Evolutionary conservation across 345 rosid genomes (phyloP).

Genomic region (Citrus trifoliata): DNA sequence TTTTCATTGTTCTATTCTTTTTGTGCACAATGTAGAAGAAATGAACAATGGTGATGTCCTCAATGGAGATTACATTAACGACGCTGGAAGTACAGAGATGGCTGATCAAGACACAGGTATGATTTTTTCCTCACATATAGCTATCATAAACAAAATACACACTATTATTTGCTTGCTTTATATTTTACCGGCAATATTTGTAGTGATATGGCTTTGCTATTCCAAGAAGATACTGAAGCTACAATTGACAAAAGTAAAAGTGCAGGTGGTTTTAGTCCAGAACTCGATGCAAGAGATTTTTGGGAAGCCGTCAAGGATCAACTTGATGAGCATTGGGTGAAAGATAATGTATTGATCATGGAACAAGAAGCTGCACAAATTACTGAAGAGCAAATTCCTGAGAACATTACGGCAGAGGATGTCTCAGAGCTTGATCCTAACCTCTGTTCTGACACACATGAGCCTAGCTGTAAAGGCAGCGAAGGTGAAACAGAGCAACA

Average conservation of each 20-base stretch:
- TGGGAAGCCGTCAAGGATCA: not conserved
- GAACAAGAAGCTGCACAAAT: not conserved
- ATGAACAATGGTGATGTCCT: not conserved
- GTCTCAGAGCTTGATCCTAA: not conserved
- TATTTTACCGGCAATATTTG: not conserved
- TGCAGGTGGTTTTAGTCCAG: slow-evolving; percentile 7
- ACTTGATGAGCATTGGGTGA: not conserved
- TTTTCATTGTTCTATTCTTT: not conserved
- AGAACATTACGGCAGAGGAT: not conserved
- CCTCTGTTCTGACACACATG: not conserved
- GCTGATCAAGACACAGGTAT: slow-evolving; percentile 18
- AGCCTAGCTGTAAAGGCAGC: not conserved
- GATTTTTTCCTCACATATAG: not conserved
- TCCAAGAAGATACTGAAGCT: not conserved
- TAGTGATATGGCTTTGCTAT: not conserved
- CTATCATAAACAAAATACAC: not conserved
- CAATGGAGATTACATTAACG: not conserved
- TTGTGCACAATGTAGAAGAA: slow-evolving; percentile 5
- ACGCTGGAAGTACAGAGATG: not conserved
- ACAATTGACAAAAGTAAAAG: not conserved
- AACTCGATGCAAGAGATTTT: not conserved
- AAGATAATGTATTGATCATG: not conserved
- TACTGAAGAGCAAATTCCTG: slow-evolving; percentile 1
- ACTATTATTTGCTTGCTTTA: not conserved
- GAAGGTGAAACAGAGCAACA: not conserved